Evolutionary conservation across 371 early-diverging fungal genomes (phyloP).

Genomic region (Gilbertella persicaria): DNA sequence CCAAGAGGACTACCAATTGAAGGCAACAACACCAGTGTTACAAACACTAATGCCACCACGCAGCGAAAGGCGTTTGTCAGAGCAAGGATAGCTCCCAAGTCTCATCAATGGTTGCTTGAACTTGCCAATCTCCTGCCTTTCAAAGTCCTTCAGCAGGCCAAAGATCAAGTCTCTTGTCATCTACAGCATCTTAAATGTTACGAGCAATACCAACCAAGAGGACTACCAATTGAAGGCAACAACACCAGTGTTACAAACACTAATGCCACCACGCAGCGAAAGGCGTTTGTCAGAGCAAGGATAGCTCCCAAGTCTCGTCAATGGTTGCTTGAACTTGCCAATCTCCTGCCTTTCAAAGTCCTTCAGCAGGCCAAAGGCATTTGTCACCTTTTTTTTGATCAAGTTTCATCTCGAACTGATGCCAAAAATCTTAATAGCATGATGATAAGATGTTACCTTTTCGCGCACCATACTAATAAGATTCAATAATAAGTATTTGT

Average conservation of each 20-base stretch:
- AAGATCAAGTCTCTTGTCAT: constrained; percentile 9
- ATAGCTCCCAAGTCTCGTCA: constrained; percentile 16
- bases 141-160: constrained; percentile 10
- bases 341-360: constrained; percentile 7
- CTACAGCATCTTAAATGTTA: constrained; percentile 3
- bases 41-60: constrained; percentile 3
- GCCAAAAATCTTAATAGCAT: too few species aligned
- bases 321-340: constrained; percentile 11
- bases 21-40: constrained; percentile 4
- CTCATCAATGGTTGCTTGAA: constrained; percentile 11
- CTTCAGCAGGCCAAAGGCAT: constrained; percentile 6
- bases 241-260: constrained; percentile 2
- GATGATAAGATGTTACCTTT: too few species aligned
- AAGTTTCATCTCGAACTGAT: constrained; percentile 2
- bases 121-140: constrained; percentile 9
- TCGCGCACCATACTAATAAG: too few species aligned
- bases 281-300: constrained; percentile 19
- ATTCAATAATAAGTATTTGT: too few species aligned
- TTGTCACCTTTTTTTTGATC: not conserved
- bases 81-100: constrained; percentile 19
- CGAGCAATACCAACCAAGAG: constrained; percentile 9
- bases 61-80: constrained; percentile 13
- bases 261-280: constrained; percentile 2
- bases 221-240: constrained; percentile 10
- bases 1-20: constrained; percentile 10